Evolutionary conservation across 129 eudicot species (phyloP), one percentile per base, ranked within the genome.

Genomic region (Logfia minima): DNA sequence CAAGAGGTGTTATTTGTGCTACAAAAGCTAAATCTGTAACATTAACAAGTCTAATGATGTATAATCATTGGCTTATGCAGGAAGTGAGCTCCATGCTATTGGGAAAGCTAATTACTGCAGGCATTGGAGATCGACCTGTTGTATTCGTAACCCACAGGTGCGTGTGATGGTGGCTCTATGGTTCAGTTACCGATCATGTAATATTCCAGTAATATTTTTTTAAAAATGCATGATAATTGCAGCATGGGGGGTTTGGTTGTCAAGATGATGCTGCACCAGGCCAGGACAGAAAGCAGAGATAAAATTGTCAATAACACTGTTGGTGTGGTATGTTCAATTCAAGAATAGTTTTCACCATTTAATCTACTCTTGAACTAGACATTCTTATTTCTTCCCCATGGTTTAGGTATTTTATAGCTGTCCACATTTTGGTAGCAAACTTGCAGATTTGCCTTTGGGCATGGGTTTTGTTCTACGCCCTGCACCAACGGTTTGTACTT

Each of bases 161-260:
- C 59, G 79, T 78, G 11, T 22, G 41, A 71, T 63, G 70, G 17
- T 66, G 72, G 35, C 74, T 19, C 8, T 23, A 14, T 65, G 68
- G 68, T 70, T 32, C 0, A 5, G 16, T 70, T 76, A 14, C 18
- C 32, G n/a, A 24, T 52, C 24, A 71, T 51, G 4, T 56, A 22
- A 35, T 55, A 58, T 68, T 77, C 34, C 14, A 26, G 35, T 34
- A 53, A 23, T 37, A 13, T 35, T 74, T 80, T 74, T 0, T 39
- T 7, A 32, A 64, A 6, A 72, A 4, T 66, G 32, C 29, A 22
- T 63, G 51, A 73, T 55, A 66, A 72, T 75, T 80, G 85, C 94
- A 95, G 99, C 87, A 82, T 95, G 96, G 99, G 99, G 3, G 99
- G 99, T 48, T 84, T 95, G 80, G 99, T 95, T 75, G 99, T 95